Conservation (phyloP, 2,329 filamentous ascomycete genomes). For the Fusarium sp. region DNA sequence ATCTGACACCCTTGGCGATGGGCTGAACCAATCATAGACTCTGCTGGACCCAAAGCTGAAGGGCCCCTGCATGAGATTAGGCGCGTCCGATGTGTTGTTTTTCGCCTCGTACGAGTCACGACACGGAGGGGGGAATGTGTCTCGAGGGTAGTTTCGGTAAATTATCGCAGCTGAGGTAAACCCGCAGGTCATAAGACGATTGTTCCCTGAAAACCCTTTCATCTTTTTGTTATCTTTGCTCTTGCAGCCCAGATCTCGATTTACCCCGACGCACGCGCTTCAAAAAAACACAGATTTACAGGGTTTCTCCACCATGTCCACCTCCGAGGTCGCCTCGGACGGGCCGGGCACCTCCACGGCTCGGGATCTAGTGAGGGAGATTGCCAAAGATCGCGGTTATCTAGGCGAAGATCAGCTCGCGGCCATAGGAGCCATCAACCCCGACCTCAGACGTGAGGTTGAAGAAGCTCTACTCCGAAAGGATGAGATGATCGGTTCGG, state of each 20-base stretch:
- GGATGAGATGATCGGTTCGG: conserved; percentile 38
- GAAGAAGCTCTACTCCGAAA: conserved; percentile 37
- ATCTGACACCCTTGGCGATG: conserved; percentile 25
- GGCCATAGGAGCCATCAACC: conserved; percentile 25
- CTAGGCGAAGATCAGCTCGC: conserved; percentile 34
- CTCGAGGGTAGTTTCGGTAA: neutral
- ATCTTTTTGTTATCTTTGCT: conserved; percentile 7
- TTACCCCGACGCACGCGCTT: neutral
- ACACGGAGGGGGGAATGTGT: neutral
- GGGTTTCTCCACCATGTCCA: conserved; percentile 1
- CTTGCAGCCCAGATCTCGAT: neutral
- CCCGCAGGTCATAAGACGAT: neutral
- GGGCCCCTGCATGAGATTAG: conserved; percentile 27
- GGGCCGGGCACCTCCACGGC: conserved; percentile 2
- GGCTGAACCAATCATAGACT: conserved; percentile 18
- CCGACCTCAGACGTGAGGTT: conserved; percentile 27
- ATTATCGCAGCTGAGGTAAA: neutral
- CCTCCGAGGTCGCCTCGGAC: neutral
- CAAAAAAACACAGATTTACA: neutral
- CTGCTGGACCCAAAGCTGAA: conserved; percentile 18
- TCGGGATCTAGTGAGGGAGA: conserved; percentile 30
- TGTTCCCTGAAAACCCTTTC: neutral
- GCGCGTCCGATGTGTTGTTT: conserved; percentile 6
- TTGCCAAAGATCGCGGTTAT: conserved; percentile 37
- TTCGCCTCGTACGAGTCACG: conserved; percentile 14